phyloP scores from a whole-genome alignment of 2,329 filamentous ascomycete species.

The Metarhizium rileyi region DNA sequence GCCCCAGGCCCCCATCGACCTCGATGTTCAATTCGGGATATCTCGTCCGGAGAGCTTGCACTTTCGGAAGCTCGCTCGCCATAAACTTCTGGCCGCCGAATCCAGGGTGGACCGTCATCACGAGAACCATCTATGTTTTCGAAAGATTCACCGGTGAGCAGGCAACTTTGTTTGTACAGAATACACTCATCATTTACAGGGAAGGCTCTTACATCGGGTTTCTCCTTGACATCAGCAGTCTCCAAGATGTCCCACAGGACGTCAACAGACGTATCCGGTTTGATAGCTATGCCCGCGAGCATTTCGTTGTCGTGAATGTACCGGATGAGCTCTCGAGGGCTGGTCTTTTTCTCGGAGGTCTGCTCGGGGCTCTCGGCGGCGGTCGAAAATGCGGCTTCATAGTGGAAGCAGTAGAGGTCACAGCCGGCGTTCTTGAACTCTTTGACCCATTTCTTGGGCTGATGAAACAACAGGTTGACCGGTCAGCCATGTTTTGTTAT shows the following conservation, averaged over 20 bases:
- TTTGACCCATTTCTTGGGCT: conserved; percentile 98
- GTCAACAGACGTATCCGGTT: conserved; percentile 82
- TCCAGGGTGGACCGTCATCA: conserved; percentile 97
- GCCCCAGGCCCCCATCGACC: conserved; percentile 85
- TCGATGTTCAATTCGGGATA: conserved; percentile 96
- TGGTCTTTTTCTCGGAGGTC: conserved; percentile 61
- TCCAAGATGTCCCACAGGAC: conserved; percentile 88
- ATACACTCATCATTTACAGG: neutral
- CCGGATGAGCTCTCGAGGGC: conserved; percentile 71
- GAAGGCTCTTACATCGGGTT: conserved; percentile 69
- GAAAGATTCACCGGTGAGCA: neutral
- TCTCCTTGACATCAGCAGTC: conserved; percentile 58
- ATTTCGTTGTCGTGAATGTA: conserved; percentile 87
- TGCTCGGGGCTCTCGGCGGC: conserved; percentile 72
- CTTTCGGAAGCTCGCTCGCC: conserved; percentile 90
- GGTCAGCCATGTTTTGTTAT: neutral
- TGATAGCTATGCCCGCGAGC: conserved; percentile 89
- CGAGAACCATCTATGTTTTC: conserved; percentile 72
- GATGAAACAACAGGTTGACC: conserved; percentile 1
- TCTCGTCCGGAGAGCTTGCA: conserved; percentile 66
- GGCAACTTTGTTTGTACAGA: neutral
- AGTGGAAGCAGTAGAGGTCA: conserved; percentile 99
- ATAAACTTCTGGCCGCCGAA: conserved; percentile 99
- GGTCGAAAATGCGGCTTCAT: conserved; percentile 87
- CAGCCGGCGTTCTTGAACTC: conserved; percentile 91